Evolutionary conservation across 2,329 filamentous ascomycete genomes (phyloP), one percentile per base, ranked within the genome.

Genomic region (Acrocalymma vagum): DNA sequence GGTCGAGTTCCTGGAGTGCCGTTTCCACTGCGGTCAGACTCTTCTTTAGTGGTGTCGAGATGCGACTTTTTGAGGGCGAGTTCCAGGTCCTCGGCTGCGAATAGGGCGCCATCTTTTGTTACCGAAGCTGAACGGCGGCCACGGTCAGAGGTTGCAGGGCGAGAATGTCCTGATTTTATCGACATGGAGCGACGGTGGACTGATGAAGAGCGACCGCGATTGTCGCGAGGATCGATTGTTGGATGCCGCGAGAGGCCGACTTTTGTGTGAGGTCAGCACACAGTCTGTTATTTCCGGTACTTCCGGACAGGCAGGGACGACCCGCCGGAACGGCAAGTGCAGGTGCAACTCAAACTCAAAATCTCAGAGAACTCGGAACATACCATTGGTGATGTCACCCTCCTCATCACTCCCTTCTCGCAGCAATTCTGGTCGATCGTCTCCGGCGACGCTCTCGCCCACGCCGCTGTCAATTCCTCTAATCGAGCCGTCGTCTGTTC

Each of bases 391-490:
- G 22, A 76, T 69, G 49, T 70, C 65, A 22, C 58, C 60, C 46
- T 77, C 74, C 41, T 77, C 73, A 42, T 77, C 73, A 17, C 71
- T 72, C 8, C 72, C 70, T 36, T 71, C 69, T 34, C 69, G 70
- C 13, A 71, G 54, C 40, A 73, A 66, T 10, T 58, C 55, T n/a
- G 55, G 56, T 11, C 54, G 46, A 17, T 58, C 60, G 42, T 63
- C 62, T 29, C 60, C 62, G 10, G 56, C 55, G 33, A 65, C 55
- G 54, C 62, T 65, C 13, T 59, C 62, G 10, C 64, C 65, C 48
- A 66, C 59, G 38, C 65, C 67, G 36, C 64, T 69, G 42, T 67
- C 63, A 20, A 65, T 55, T n/a, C n/a, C n/a, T n/a, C n/a, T n/a
- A 40, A 58, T 62, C n/a, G 58, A 54, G 24, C 74, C 72, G 49